Evolutionary conservation across 768 basidiomycete genomes (phyloP), one percentile per base, ranked within the genome.

Genomic region (Pleurotus ostreatus): DNA sequence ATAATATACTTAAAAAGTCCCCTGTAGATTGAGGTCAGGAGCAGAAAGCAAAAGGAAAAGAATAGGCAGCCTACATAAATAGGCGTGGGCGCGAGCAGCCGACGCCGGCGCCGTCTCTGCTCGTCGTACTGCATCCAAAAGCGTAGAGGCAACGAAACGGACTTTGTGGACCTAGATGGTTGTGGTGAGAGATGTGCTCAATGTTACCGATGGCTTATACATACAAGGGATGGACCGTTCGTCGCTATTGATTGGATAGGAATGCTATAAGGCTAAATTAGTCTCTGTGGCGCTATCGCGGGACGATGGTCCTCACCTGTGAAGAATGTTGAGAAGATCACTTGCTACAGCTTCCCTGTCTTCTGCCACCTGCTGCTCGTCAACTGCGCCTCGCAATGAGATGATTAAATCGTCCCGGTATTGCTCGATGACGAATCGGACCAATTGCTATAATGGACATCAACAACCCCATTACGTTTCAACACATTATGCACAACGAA

Each of bases 171-270:
- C 91, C 85, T 88, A 59, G 34, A 72, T 60, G 61, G 16, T 49
- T n/a, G 45, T 9, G 57, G 30, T 43, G 6, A 30, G 52, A 25
- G 22, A 11, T 9, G 18, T 15, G 18, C 13, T 25, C 9, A 39
- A 47, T 22, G 25, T 9, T 11, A 18, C 2, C n/a, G 34, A 49
- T 7, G 45, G 54, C 76, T 65, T 57, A 80, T 12, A 57, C 70
- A 62, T 40, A 74, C 89, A 75, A 92, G 72, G 55, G 88, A 90
- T 4, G 89, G 89, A 3, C 90, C 90, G 65, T 90, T 94, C 48
- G 87, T 89, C 34, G 92, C 93, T 63, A 95, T 94, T 30, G 91
- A 92, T 69, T 94, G 92, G 55, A 95, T 94, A 15, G 94, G 94
- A 62, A 95, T 94, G 64, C 89, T 92, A 61, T 45, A 59, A 41